Evolutionary conservation across 2,329 filamentous ascomycete genomes (phyloP), one percentile per base, ranked within the genome.

Genomic region (Aspergillus alliaceus): DNA sequence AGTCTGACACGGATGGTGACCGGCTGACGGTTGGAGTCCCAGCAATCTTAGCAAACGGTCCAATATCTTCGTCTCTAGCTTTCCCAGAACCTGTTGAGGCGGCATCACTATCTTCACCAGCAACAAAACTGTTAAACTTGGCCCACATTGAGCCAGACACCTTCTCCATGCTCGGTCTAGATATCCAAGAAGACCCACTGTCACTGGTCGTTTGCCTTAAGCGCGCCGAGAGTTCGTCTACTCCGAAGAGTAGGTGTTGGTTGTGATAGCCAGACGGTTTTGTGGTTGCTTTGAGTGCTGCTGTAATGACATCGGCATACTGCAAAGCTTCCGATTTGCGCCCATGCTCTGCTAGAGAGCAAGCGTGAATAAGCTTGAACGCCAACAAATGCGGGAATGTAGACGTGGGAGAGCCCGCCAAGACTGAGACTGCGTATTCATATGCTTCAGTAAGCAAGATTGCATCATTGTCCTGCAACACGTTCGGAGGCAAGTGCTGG

Each of bases 401-500:
- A 32, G 85, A 78, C 0, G 81, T 74, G 22, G 81, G 77, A 2
- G 83, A 81, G 27, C 80, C 79, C 22, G 83, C 83, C 2, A 88
- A 81, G 14, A 98, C 82, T 9, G 90, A 90, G 11, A 91, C 80
- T 0, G 90, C 92, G 72, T 91, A 98, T 72, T 99, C 95, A 68
- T 96, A 98, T 0, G 96, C 86, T 73, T 99, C 95, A 40, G 91
- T 98, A n/a, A 99, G 83, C 51, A 97, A 80, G n/a, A 97, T 85
- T 4, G 91, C 85, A 69, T 98, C 92, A 6, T 90, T 83, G 66
- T 98, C 92, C 62, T 88, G 86, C 53, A 87, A 87, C 60, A 93
- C 88, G 51, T 90, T 86, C 51, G 88, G 84, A 6, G 86, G 83
- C 58, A 89, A 84, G 48, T 84, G 84, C 58, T 84, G 82, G 73